Conservation (phyloP, 139 green algal genomes). For the Haematococcus sp. region DNA sequence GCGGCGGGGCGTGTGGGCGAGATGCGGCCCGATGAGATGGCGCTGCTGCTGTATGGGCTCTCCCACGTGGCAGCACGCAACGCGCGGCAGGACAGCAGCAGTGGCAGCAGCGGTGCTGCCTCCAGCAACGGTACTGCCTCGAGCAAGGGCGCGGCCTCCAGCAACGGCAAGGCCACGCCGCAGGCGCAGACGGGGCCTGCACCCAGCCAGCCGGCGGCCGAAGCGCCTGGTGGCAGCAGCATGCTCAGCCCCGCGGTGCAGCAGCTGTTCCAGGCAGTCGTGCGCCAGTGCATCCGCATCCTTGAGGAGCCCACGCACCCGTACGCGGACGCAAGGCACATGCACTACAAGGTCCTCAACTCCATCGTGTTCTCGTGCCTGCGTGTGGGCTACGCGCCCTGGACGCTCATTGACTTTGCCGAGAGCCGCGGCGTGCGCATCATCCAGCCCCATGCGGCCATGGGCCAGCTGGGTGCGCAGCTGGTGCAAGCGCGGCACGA, state of each 20-base stretch:
- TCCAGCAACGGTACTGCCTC: background rate
- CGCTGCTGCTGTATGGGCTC: constrained; percentile 36
- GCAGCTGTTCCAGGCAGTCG: constrained; percentile 16
- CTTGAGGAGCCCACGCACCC: constrained; percentile 19
- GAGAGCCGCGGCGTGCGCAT: constrained; percentile 36
- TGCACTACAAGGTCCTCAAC: constrained; percentile 31
- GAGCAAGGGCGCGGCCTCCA: background rate
- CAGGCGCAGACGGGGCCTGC: background rate
- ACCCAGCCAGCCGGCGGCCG: too few species aligned
- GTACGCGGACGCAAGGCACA: background rate
- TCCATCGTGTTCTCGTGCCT: constrained; percentile 33
- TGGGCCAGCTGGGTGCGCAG: too few species aligned
- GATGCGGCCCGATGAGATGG: constrained; percentile 31
- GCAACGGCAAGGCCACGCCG: background rate
- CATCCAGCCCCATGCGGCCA: constrained; percentile 11
- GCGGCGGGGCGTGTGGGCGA: constrained; percentile 11
- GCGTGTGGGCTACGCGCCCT: constrained; percentile 28
- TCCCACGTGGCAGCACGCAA: constrained; percentile 1
- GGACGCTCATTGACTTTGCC: constrained; percentile 35
- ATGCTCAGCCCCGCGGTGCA: constrained; percentile 12
- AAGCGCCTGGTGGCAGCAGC: background rate
- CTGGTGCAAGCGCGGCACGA: too few species aligned
- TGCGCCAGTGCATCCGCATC: constrained; percentile 23
- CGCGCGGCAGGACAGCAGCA: constrained; percentile 4
- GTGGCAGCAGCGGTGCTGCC: background rate